Evolutionary conservation across 2,329 filamentous ascomycete genomes (phyloP), one percentile per base, ranked within the genome.

Genomic region (Fulvia fulva): DNA sequence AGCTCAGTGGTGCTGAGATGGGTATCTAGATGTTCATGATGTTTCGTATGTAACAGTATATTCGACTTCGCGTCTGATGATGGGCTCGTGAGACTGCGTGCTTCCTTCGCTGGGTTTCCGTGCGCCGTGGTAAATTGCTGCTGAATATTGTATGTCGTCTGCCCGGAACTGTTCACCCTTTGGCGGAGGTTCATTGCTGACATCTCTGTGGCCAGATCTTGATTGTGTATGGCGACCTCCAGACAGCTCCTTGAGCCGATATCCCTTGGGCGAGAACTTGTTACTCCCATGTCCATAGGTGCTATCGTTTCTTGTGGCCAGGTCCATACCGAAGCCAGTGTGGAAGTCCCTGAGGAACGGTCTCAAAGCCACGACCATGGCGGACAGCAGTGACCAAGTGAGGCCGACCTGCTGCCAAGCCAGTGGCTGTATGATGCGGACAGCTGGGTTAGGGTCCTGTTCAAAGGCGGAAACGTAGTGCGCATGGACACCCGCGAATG

Each of bases 301-400:
- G 28, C 51, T 54, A 6, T 57, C 57, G 12, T 37, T 23, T 26
- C 53, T 44, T 16, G 54, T 44, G 6, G 37, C 60, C 16, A 62
- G 32, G 51, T 59, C 60, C 60, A 62, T 57, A 9, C 60, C 60
- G 28, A 62, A 54, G 19, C 60, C 60, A 6, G 57, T 59, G 43
- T 62, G 60, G 51, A 62, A 56, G 14, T 62, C 60, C 16, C 55
- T 55, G 45, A 62, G 26, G n/a, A 62, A 62, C 21, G 60, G 60
- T 34, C 54, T 56, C 22, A 62, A 47, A 4, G 60, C 60, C 12
- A 62, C 52, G 26, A 55, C 50, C 60, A 62, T 62, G 14, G 60
- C 60, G 0, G 60, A 62, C 21, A 62, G 46, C 3, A 62, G 53
- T 6, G 60, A 57, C 41, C 55, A 62, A 1, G 53, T 55, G 14